Base-by-base conservation (phyloP, 345 rosid genomes). In the Acer saccharum region DNA sequence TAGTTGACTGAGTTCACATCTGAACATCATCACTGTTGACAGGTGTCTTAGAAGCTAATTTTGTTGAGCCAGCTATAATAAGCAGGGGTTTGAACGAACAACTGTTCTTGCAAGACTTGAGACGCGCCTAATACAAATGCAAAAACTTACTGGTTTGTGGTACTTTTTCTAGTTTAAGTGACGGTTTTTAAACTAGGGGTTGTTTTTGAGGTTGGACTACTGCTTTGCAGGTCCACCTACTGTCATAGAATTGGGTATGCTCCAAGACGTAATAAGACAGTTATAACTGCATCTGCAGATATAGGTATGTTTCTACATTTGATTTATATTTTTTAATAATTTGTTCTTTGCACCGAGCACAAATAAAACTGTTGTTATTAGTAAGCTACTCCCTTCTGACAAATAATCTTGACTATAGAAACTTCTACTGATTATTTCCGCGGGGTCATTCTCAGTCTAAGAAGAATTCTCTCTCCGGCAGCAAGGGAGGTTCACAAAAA, bases 41-140 rank as follows among this genome's bases (percentile, higher is more conserved):
- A 93, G 98, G 98, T 83, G 93, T 93, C 23, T 80, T 94, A 83
- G 98, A 94, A 85, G 98, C 98, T 77, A 89, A 94, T 87, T 94
- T 94, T 83, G 91, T 94, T 39, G 97, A 94, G 83, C 98, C 98
- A 76, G 97, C 98, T 77, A 94, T 84, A 97, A 94, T 85, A 94
- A 94, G 89, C 98, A 94, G 83, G 97, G 97, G 23, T 93, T 94
- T 85, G 97, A 93, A 84, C 93, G 95, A 61, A 95, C 98, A 29
- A 90, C 90, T 32, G 98, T 93, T 82, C 93, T 95, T 82, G 87
- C 98, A 55, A 90, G 94, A 83, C 94, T 95, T 25, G 98, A 93
- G 86, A 65, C 86, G 57, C 87, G 91, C 55, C 89, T 95, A 69
- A 54, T 89, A 76, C 94, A 95, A 71, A 90, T 93, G 94, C 97